A percentile compares a stretch with the other conserved stretches of the same genome.
Conservation (phyloP, 306 rosid species). For the Corylus avellana region DNA sequence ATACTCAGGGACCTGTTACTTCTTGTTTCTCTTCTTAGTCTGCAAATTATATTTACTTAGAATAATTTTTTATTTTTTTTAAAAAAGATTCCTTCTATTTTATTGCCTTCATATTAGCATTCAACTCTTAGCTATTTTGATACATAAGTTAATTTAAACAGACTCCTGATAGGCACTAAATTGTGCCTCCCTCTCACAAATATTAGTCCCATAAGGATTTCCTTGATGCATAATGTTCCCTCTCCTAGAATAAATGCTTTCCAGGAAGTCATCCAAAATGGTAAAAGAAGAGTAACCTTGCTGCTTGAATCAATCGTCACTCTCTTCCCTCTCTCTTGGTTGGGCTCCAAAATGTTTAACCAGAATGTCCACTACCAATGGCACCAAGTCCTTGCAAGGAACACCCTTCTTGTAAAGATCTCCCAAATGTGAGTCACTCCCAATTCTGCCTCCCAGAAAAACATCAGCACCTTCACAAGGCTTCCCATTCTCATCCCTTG, state of each 20-base stretch:
- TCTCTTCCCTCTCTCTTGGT: slow-evolving; percentile 21
- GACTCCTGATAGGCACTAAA: neutral
- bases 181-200: neutral
- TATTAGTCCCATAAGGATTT: neutral
- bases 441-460: slow-evolving; percentile 87
- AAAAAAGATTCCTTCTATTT: neutral
- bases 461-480: slow-evolving; percentile 78
- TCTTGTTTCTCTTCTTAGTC: too few relatives aligned
- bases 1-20: too few relatives aligned
- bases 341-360: slow-evolving; percentile 79
- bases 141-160: neutral
- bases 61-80: too few relatives aligned
- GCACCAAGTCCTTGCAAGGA: slow-evolving; percentile 91
- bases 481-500: slow-evolving; percentile 89
- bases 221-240: neutral
- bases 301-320: neutral
- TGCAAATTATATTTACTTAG: too few relatives aligned
- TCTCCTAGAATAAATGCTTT: neutral
- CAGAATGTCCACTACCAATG: slow-evolving; percentile 72
- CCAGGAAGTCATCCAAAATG: neutral
- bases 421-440: slow-evolving; percentile 91
- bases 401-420: slow-evolving; percentile 77
- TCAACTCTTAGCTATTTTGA: neutral
- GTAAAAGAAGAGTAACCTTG: neutral
- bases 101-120: neutral